Evolutionary conservation across 2,329 filamentous ascomycete genomes (phyloP).

Genomic region (Colletotrichum sp.): DNA sequence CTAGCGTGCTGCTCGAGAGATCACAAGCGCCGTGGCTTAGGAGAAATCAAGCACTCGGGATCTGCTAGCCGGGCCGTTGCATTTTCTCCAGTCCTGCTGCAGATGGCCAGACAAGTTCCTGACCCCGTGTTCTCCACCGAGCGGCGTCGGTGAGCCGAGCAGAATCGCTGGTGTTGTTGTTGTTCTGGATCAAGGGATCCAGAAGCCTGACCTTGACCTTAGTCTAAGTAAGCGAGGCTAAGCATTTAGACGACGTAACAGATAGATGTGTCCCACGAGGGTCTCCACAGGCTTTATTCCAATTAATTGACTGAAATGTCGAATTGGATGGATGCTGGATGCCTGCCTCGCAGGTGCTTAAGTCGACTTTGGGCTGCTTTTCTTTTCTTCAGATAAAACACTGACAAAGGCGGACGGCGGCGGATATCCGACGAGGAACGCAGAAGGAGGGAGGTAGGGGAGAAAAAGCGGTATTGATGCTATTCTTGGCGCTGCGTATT

Average conservation of each 20-base stretch:
- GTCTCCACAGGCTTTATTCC: background rate
- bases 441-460: background rate
- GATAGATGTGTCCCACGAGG: background rate
- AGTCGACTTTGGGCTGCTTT: background rate
- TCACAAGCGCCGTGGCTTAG: background rate
- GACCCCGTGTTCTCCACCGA: background rate
- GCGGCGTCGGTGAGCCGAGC: background rate
- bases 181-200: background rate
- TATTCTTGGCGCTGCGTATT: slow-evolving; percentile 4
- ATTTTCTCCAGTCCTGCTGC: background rate
- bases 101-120: slow-evolving; percentile 1
- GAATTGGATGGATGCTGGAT: background rate
- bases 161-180: background rate
- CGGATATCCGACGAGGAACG: slow-evolving; percentile 7
- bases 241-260: slow-evolving; percentile 19
- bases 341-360: background rate
- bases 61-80: slow-evolving; percentile 13
- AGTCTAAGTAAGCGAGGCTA: slow-evolving; percentile 4
- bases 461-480: background rate
- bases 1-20: background rate
- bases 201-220: background rate
- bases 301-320: background rate
- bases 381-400: slow-evolving; percentile 10
- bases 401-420: background rate
- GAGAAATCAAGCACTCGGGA: background rate